phyloP scores from a whole-genome alignment of 805 yeast genomes.

The Candida suzukii region DNA sequence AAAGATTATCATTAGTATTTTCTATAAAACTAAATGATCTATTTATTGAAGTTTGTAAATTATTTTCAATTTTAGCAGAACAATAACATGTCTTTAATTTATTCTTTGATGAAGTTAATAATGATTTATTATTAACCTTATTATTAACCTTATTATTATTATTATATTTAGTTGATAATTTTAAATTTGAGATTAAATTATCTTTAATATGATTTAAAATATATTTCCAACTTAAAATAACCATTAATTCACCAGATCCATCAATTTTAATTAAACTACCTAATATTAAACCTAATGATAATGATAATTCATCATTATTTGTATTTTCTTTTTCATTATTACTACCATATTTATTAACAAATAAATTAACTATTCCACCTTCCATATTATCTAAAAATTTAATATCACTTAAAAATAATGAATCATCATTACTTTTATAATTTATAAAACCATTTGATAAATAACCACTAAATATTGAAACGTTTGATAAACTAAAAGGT shows the following conservation, averaged over 20 bases:
- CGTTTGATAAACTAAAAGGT: slow-evolving; percentile 18
- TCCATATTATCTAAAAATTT: slow-evolving; percentile 39
- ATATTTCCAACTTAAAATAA: slow-evolving; percentile 13
- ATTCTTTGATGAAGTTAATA: neutral
- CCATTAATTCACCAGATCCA: slow-evolving; percentile 39
- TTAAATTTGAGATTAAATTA: neutral
- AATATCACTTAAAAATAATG: slow-evolving; percentile 26
- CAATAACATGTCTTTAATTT: neutral
- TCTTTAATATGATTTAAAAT: slow-evolving; percentile 1
- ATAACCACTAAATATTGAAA: slow-evolving; percentile 14
- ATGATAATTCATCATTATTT: too few species aligned
- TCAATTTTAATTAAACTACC: slow-evolving; percentile 31
- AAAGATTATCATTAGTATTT: neutral
- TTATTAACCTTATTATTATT: too few species aligned
- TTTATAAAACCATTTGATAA: slow-evolving; percentile 16
- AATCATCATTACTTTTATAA: slow-evolving; percentile 13
- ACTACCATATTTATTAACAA: neutral
- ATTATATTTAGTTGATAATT: neutral
- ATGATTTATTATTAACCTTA: too few species aligned
- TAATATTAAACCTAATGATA: slow-evolving; percentile 30
- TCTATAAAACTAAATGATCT: neutral
- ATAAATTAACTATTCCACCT: slow-evolving; percentile 29
- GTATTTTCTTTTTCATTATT: too few species aligned
- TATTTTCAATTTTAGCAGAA: neutral
- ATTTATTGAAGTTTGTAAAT: neutral